Evolutionary conservation across 495 filamentous ascomycete species (phyloP).

Genomic region (Penicillium goetzii): DNA sequence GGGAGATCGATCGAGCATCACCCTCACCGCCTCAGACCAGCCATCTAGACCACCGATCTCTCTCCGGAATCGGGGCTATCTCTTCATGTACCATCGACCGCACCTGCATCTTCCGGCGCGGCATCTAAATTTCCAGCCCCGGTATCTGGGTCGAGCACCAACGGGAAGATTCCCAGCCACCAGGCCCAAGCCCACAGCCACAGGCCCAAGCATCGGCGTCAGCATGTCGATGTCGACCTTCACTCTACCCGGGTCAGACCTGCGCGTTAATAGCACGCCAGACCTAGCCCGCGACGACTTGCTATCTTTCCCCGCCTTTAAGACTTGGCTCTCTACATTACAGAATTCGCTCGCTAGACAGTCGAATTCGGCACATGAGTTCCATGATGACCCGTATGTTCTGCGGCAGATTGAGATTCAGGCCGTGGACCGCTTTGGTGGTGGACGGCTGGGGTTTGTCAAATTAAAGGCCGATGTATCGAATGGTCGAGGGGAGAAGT

Average conservation of each 20-base stretch:
- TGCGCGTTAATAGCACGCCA: constrained; percentile 60
- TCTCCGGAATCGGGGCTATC: background rate
- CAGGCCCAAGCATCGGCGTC: background rate
- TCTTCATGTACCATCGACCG: background rate
- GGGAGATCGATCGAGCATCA: background rate
- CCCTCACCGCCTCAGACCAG: background rate
- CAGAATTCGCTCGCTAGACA: constrained; percentile 68
- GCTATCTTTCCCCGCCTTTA: constrained; percentile 72
- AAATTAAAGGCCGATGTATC: constrained; percentile 71
- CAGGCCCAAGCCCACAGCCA: background rate
- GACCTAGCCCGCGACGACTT: constrained; percentile 65
- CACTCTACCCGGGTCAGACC: constrained; percentile 20
- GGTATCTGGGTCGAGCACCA: background rate
- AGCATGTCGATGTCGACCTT: constrained; percentile 25
- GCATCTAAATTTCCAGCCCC: constrained; percentile 11
- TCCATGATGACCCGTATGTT: constrained; percentile 69
- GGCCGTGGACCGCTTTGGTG: constrained; percentile 72
- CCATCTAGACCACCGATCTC: background rate
- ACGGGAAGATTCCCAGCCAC: background rate
- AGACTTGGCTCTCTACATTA: constrained; percentile 71
- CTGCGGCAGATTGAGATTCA: constrained; percentile 74
- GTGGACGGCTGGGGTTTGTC: constrained; percentile 70
- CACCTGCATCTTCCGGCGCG: constrained; percentile 17
- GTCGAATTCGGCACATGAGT: constrained; percentile 62
- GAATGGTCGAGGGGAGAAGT: constrained; percentile 63